Conservation (phyloP, 495 filamentous ascomycete genomes). For the Trichoderma virens region DNA sequence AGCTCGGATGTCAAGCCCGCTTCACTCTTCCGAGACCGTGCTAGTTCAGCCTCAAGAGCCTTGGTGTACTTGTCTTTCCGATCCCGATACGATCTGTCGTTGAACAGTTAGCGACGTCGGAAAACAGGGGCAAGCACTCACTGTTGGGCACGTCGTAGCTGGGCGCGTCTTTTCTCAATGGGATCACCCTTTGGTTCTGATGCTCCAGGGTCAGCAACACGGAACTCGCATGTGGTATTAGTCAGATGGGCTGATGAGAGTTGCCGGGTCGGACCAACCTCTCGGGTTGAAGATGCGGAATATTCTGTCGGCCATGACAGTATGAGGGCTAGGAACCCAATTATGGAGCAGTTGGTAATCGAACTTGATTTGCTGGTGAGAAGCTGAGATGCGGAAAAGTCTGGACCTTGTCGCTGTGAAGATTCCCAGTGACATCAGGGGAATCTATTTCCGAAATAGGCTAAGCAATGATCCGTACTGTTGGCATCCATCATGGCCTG, state of each 20-base stretch:
- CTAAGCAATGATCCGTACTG: neutral
- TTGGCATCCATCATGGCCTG: neutral
- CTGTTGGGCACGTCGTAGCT: conserved; percentile 22
- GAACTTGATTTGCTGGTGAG: neutral
- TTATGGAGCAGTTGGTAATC: neutral
- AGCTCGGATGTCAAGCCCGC: conserved; percentile 22
- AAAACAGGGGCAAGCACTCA: conserved; percentile 4
- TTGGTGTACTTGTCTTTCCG: conserved; percentile 35
- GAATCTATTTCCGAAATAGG: neutral
- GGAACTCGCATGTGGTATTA: no score
- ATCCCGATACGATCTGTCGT: conserved; percentile 29
- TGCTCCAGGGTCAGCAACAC: neutral
- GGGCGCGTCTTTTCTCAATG: conserved; percentile 19
- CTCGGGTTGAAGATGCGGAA: conserved; percentile 18
- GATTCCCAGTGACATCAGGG: neutral
- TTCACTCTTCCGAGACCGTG: conserved; percentile 25
- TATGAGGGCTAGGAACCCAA: neutral
- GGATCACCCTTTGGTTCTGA: conserved; percentile 14
- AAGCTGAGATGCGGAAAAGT: neutral
- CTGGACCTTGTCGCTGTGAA: neutral
- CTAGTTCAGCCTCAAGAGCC: conserved; percentile 28
- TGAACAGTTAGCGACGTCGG: conserved; percentile 3
- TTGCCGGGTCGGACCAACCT: conserved; percentile 10
- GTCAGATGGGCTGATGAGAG: neutral
- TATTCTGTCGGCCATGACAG: conserved; percentile 14